Base-by-base conservation (phyloP, 805 yeast species). In the Candida pseudofarinosa region DNA sequence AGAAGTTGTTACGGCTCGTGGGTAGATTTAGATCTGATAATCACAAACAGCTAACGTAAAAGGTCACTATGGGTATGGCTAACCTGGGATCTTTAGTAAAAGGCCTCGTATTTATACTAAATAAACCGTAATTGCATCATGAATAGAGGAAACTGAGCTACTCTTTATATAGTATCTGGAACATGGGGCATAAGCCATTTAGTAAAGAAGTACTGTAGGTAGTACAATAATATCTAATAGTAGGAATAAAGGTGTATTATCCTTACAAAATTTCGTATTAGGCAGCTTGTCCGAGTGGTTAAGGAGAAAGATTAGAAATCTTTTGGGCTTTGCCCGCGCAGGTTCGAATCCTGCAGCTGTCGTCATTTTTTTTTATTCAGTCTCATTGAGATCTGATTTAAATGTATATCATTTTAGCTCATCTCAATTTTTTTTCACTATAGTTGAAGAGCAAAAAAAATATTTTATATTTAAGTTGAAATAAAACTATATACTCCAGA, bases 331-430 rank as follows among this genome's bases (percentile, higher is more conserved):
- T 69, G 77, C 78, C 77, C 78, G 77, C 78, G 76, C 77, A 73
- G 77, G 79, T 73, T 79, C 84, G 81, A 79, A 63, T 78, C 84
- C 83, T 79, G 84, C 81, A 74, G 83, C 74, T 78, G 82, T 77
- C 83, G 82, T 51, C 59, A 67, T 64, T 65, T 65, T 47, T 35
- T 56, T 41, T 34, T 30, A 42, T 36, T 35, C 38, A 13, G 10
- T 14, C 19, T 33, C 17, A 32, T n/a, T 32, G 6, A 32, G 34
- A n/a, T 8, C 13, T 6, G 13, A 8, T 32, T 13, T 13, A 8
- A 23, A 23, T 23, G 10, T 10, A 23, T 23, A 23, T 23, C 28
- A 7, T 7, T 23, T 10, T 23, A 23, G 28, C 28, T 23, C 28
- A 23, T 23, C 28, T 23, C 28, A 23, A 23, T 23, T 23, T 23